A percentile compares a stretch with the other conserved stretches of the same genome.
phyloP scores from a whole-genome alignment of 495 filamentous ascomycete genomes.

The Penicillium salamii region DNA sequence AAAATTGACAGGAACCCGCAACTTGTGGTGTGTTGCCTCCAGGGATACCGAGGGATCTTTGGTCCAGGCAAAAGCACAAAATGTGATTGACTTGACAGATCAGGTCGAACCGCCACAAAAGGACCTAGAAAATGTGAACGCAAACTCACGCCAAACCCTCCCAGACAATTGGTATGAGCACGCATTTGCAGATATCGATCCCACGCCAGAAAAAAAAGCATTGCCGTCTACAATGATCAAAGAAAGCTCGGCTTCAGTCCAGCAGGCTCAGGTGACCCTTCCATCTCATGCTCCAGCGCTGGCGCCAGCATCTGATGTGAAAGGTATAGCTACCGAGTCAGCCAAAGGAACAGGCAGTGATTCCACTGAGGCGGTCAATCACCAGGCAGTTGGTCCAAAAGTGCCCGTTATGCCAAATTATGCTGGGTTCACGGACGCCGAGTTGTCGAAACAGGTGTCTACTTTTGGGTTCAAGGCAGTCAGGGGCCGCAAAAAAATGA shows the following conservation, averaged over 20 bases:
- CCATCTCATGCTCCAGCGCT: neutral
- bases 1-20: constrained; percentile 30
- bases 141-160: neutral
- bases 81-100: constrained; percentile 50
- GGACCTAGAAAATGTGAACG: neutral
- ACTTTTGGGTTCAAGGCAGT: constrained; percentile 74
- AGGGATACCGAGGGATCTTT: constrained; percentile 61
- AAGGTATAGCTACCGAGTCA: neutral
- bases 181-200: constrained; percentile 28
- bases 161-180: constrained; percentile 33
- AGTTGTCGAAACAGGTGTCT: constrained; percentile 60
- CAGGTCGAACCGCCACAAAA: neutral
- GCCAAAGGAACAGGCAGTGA: neutral
- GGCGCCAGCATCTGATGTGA: neutral
- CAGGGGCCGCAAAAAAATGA: constrained; percentile 67
- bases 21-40: constrained; percentile 67
- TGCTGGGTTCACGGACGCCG: constrained; percentile 58
- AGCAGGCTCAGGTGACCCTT: neutral
- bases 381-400: constrained; percentile 4
- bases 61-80: constrained; percentile 54
- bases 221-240: neutral
- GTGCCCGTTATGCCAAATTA: constrained; percentile 56
- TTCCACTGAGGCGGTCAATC: neutral
- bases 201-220: constrained; percentile 6
- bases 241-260: neutral